Conservation (phyloP, 108 stramenopile genomes). For the Discostella pseudostelligera region DNA sequence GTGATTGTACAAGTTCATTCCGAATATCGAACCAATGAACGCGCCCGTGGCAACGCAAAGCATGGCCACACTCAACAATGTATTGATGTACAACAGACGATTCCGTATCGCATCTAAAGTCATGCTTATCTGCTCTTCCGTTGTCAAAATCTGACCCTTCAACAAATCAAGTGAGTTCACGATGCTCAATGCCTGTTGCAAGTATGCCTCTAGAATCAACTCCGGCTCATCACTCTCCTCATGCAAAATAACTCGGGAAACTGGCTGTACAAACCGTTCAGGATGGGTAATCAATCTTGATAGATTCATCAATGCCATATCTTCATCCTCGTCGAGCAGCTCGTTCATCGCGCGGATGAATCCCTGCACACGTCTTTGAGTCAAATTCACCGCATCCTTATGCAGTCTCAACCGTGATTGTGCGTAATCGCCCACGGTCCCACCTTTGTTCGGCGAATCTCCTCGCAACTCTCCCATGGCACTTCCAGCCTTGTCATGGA, state of each 20-base stretch:
- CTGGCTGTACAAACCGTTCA: conserved; percentile 83
- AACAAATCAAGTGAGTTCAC: conserved; percentile 70
- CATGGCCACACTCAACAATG: conserved; percentile 62
- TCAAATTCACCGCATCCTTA: conserved; percentile 72
- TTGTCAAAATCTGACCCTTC: conserved; percentile 72
- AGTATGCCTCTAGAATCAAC: conserved; percentile 77
- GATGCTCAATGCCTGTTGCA: conserved; percentile 70
- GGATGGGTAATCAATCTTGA: conserved; percentile 79
- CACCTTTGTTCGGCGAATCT: neutral
- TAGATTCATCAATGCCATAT: conserved; percentile 88
- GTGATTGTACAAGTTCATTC: conserved; percentile 80
- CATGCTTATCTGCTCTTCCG: conserved; percentile 74
- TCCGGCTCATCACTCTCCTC: conserved; percentile 91
- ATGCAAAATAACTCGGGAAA: conserved; percentile 63
- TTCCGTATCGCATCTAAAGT: conserved; percentile 74
- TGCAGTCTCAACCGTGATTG: conserved; percentile 68
- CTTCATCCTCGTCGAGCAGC: conserved; percentile 84
- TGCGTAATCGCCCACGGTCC: conserved; percentile 50
- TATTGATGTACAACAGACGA: conserved; percentile 75
- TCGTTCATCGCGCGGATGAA: conserved; percentile 76
- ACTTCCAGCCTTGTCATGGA: conserved; percentile 37
- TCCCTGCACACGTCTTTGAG: conserved; percentile 73
- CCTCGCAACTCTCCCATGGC: conserved; percentile 54
- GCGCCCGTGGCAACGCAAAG: conserved; percentile 56
- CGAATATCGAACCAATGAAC: conserved; percentile 75